Percentiles rank a stretch among this genome's conserved stretches.
These are phyloP conservation scores for Solanum phureja DNA, from an alignment of 257 asterid genomes.

Conservation along the genomic window DNA sequence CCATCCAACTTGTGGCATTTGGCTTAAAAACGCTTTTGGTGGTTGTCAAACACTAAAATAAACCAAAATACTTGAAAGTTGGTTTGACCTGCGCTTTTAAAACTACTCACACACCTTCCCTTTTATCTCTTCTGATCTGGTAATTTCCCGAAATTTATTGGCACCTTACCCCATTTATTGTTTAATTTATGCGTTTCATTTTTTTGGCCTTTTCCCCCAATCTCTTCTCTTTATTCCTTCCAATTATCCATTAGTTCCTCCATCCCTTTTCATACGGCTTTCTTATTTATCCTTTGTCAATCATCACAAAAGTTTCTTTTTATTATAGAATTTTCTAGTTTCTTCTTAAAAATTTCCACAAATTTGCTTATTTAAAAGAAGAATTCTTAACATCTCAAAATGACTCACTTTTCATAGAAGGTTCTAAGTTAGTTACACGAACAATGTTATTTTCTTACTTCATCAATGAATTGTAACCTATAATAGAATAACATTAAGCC, in stretches of 20 bases:
- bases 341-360: neutral
- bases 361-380: neutral
- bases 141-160: neutral
- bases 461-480: neutral
- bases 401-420: neutral
- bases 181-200: neutral
- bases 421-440: neutral
- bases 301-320: neutral
- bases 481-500: neutral
- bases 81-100: neutral
- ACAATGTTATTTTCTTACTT: neutral
- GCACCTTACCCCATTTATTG: neutral
- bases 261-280: neutral
- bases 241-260: neutral
- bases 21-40: neutral
- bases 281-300: neutral
- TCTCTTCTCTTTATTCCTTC: neutral
- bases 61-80: neutral
- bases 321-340: neutral
- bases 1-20: neutral
- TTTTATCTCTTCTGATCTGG: neutral
- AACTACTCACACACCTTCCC: neutral
- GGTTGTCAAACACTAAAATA: neutral
- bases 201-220: neutral
- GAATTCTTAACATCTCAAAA: neutral